A percentile compares a stretch with the other conserved stretches of the same genome.
Evolutionary conservation across 768 basidiomycete genomes (phyloP).

Genomic region (Pleurotus ostreatus): DNA sequence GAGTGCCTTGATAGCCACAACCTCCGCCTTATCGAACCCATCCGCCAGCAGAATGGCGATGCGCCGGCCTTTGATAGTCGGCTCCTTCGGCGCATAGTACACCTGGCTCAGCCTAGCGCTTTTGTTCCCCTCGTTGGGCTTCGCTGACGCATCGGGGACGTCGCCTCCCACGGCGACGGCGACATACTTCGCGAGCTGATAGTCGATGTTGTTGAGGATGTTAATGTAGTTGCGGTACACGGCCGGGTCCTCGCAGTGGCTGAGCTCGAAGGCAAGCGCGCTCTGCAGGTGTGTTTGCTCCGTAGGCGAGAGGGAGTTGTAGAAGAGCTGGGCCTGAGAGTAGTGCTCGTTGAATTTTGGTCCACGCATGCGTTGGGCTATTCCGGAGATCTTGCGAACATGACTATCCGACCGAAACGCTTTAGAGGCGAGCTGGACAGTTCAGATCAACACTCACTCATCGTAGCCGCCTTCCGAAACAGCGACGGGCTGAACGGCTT

Average conservation of each 20-base stretch:
- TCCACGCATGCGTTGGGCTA: constrained; percentile 60
- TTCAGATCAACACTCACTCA: constrained; percentile 35
- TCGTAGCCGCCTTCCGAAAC: constrained; percentile 50
- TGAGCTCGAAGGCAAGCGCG: constrained; percentile 80
- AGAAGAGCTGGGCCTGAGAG: constrained; percentile 75
- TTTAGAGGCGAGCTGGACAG: too few relatives aligned
- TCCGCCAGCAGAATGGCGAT: constrained; percentile 77
- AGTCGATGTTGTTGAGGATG: constrained; percentile 68
- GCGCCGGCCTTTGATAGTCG: constrained; percentile 61
- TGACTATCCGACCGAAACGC: constrained; percentile 26
- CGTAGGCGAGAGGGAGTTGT: constrained; percentile 66
- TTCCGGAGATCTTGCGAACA: constrained; percentile 45
- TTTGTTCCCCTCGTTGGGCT: constrained; percentile 54
- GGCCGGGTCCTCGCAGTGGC: constrained; percentile 72
- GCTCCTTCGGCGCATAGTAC: constrained; percentile 47
- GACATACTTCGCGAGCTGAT: constrained; percentile 65
- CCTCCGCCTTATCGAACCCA: constrained; percentile 62
- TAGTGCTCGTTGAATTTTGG: constrained; percentile 77
- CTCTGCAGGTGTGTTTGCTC: constrained; percentile 71
- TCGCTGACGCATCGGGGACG: constrained; percentile 46
- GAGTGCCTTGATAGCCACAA: constrained; percentile 52
- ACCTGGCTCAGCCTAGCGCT: constrained; percentile 56
- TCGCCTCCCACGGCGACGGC: constrained; percentile 61
- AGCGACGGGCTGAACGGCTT: constrained; percentile 43
- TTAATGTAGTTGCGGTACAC: constrained; percentile 69